Percentiles rank a stretch among this genome's conserved stretches.
These are phyloP conservation scores for Zoysia japonica DNA, from an alignment of 176 grass and related monocot species.

Conservation along the genomic window DNA sequence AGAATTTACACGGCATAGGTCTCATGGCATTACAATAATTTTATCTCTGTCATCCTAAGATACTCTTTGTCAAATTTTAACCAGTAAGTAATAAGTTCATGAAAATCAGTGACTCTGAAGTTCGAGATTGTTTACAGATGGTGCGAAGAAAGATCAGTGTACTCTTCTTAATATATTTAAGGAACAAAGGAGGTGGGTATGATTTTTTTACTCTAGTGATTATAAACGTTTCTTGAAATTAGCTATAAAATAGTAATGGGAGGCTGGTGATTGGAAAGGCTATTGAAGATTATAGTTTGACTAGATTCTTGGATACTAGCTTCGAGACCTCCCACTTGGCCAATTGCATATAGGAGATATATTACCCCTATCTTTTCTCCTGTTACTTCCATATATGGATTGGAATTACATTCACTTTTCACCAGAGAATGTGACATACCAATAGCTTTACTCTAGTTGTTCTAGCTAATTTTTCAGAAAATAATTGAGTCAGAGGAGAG, in stretches of 20 bases:
- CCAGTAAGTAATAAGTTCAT: not conserved
- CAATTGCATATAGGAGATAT: no score
- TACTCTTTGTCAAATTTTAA: not conserved
- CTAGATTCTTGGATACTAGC: not conserved
- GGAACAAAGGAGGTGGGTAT: not conserved
- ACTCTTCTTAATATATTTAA: not conserved
- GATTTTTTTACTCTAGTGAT: no score
- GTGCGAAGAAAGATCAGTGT: not conserved
- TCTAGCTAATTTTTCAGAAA: not conserved
- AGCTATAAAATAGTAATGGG: constrained; percentile 2
- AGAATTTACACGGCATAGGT: constrained; percentile 13
- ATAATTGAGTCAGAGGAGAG: not conserved
- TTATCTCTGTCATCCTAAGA: not conserved
- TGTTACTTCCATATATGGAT: not conserved
- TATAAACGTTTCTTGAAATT: not conserved
- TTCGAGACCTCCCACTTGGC: not conserved
- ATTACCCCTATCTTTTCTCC: not conserved
- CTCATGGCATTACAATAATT: not conserved
- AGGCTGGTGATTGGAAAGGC: not conserved
- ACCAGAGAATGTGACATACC: not conserved
- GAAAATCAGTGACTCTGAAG: not conserved
- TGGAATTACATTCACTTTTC: not conserved
- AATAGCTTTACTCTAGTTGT: not conserved
- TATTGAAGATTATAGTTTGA: not conserved
- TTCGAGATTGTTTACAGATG: no score